phyloP scores from a whole-genome alignment of 768 basidiomycete genomes.

The Fibroporia radiculosa region DNA sequence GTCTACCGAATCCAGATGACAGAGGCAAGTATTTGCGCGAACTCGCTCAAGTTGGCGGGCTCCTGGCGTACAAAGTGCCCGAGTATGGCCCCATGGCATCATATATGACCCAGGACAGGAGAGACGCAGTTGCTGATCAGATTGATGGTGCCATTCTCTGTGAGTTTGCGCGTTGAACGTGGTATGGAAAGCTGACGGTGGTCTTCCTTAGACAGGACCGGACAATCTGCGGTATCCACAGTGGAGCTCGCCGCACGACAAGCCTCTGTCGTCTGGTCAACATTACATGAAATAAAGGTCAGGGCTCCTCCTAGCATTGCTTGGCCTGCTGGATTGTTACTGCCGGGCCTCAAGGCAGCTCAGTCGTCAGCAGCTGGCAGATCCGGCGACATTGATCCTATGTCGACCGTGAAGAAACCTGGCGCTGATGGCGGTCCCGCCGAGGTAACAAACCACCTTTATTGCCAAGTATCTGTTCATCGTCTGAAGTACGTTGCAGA shows the following conservation, averaged over 20 bases:
- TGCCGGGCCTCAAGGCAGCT: constrained; percentile 28
- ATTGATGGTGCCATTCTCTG: constrained; percentile 82
- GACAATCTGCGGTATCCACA: constrained; percentile 45
- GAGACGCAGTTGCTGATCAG: constrained; percentile 80
- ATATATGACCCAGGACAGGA: constrained; percentile 70
- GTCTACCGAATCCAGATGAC: constrained; percentile 47
- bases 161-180: constrained; percentile 31
- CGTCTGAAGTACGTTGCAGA: constrained; percentile 20
- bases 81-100: constrained; percentile 67
- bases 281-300: constrained; percentile 41
- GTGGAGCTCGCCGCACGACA: constrained; percentile 62
- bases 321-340: constrained; percentile 34
- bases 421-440: constrained; percentile 27
- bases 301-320: constrained; percentile 31
- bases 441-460: constrained; percentile 28
- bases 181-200: background rate
- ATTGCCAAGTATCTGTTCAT: background rate
- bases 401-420: constrained; percentile 14
- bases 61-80: constrained; percentile 80
- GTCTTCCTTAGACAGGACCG: constrained; percentile 37
- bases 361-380: constrained; percentile 3
- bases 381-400: background rate
- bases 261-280: constrained; percentile 53
- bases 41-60: constrained; percentile 62
- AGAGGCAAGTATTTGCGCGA: constrained; percentile 59